Evolutionary conservation across 2,329 filamentous ascomycete species (phyloP).

Genomic region (Graphilbum sp.): DNA sequence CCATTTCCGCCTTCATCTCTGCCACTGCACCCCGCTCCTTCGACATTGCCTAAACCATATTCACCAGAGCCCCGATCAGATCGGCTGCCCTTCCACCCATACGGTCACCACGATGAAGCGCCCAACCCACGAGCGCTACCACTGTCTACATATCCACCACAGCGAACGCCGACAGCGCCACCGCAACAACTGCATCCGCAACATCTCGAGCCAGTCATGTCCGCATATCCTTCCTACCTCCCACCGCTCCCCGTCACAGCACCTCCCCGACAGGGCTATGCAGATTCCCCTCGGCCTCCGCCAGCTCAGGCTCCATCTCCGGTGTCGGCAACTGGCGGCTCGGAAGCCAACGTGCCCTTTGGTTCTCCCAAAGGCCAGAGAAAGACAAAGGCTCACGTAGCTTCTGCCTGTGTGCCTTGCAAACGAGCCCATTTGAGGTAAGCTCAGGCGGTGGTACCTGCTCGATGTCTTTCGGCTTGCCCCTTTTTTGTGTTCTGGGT

Average conservation of each 20-base stretch:
- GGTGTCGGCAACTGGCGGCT: constrained; percentile 18
- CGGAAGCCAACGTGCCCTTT: constrained; percentile 21
- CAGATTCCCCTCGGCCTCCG: constrained; percentile 10
- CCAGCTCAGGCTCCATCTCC: constrained; percentile 30
- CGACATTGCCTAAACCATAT: constrained; percentile 16
- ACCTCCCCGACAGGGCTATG: constrained; percentile 8
- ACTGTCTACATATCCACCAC: constrained; percentile 15
- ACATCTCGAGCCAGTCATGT: constrained; percentile 14
- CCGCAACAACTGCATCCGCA: constrained; percentile 13
- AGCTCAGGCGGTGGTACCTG: constrained; percentile 9
- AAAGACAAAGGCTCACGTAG: constrained; percentile 66
- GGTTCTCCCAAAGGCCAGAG: constrained; percentile 44
- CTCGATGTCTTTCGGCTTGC: not conserved
- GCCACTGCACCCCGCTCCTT: not conserved
- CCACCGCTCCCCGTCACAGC: constrained; percentile 10
- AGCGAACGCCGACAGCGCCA: constrained; percentile 14
- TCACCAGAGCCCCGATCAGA: constrained; percentile 19
- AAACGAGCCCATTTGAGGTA: constrained; percentile 67
- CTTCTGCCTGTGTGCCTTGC: constrained; percentile 72
- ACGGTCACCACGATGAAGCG: constrained; percentile 19
- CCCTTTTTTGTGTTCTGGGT: no score
- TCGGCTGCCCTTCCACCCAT: constrained; percentile 20
- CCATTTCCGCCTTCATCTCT: not conserved
- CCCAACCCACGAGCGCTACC: constrained; percentile 13
- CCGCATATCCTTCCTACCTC: constrained; percentile 15